A percentile compares a stretch with the other conserved stretches of the same genome.
These are phyloP conservation scores for Monosporascus sp. DNA, from an alignment of 2,329 filamentous ascomycete species.

Conservation along the genomic window DNA sequence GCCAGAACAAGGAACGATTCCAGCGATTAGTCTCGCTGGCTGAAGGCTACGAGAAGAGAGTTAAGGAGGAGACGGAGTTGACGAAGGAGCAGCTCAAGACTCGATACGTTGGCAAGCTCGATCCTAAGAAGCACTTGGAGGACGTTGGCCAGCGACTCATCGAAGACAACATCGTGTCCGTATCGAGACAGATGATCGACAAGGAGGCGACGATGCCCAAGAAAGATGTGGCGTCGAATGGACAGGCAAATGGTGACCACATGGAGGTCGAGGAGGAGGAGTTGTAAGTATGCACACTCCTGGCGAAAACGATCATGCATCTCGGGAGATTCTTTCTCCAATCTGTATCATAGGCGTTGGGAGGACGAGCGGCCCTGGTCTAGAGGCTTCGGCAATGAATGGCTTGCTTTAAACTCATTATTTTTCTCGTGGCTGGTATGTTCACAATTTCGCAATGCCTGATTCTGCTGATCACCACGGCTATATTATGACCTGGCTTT, in stretches of 20 bases:
- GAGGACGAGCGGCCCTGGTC: slow-evolving; percentile 20
- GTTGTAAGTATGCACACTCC: slow-evolving; percentile 23
- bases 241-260: slow-evolving; percentile 47
- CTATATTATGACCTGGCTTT: too few relatives aligned
- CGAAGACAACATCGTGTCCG: slow-evolving; percentile 98
- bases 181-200: slow-evolving; percentile 99
- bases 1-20: slow-evolving; percentile 81
- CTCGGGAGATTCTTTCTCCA: slow-evolving; percentile 11
- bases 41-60: slow-evolving; percentile 96
- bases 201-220: slow-evolving; percentile 93
- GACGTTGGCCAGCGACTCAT: slow-evolving; percentile 95
- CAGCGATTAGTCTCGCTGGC: slow-evolving; percentile 83
- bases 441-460: slow-evolving; percentile 3
- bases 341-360: slow-evolving; percentile 29
- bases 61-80: slow-evolving; percentile 97
- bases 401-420: slow-evolving; percentile 15
- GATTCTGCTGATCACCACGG: background rate
- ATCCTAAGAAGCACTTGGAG: slow-evolving; percentile 98
- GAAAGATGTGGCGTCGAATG: slow-evolving; percentile 51
- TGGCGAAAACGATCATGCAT: slow-evolving; percentile 11
- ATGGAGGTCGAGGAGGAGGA: slow-evolving; percentile 67
- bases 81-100: slow-evolving; percentile 98
- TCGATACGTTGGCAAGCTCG: slow-evolving; percentile 96
- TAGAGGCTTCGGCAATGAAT: slow-evolving; percentile 22
- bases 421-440: slow-evolving; percentile 3